Percentiles rank a stretch among this genome's conserved stretches.
Conservation (phyloP, 2,329 filamentous ascomycete species). For the Alternaria tenuissima region DNA sequence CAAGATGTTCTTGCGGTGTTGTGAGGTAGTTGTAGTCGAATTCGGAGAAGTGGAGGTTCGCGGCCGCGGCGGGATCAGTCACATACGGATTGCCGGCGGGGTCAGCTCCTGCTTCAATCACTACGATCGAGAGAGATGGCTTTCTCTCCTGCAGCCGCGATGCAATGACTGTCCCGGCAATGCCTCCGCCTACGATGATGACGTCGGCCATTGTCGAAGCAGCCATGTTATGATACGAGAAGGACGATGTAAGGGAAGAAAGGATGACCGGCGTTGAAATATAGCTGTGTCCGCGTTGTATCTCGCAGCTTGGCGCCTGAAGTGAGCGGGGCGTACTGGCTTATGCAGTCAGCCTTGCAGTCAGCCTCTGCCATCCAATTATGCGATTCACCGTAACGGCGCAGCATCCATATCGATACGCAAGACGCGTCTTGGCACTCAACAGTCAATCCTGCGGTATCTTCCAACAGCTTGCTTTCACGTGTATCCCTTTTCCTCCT, state of each 20-base stretch:
- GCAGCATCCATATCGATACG: background rate
- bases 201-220: conserved; percentile 24
- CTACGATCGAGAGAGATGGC: conserved; percentile 28
- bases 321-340: background rate
- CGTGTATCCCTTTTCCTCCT: too few relatives aligned
- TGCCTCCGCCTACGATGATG: conserved; percentile 40
- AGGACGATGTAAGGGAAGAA: background rate
- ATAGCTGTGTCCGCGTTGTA: background rate
- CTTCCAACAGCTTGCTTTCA: too few relatives aligned
- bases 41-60: conserved; percentile 34
- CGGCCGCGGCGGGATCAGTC: conserved; percentile 25
- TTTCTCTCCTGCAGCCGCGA: conserved; percentile 37
- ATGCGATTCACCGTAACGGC: background rate
- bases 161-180: conserved; percentile 27
- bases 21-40: conserved; percentile 47
- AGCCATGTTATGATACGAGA: background rate
- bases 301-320: background rate
- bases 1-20: conserved; percentile 40
- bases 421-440: background rate
- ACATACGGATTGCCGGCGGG: conserved; percentile 24
- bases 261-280: background rate
- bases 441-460: background rate
- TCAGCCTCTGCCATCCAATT: background rate
- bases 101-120: conserved; percentile 47
- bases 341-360: background rate